Conservation (phyloP, 2,329 filamentous ascomycete genomes). For the Plenodomus lindquistii region DNA sequence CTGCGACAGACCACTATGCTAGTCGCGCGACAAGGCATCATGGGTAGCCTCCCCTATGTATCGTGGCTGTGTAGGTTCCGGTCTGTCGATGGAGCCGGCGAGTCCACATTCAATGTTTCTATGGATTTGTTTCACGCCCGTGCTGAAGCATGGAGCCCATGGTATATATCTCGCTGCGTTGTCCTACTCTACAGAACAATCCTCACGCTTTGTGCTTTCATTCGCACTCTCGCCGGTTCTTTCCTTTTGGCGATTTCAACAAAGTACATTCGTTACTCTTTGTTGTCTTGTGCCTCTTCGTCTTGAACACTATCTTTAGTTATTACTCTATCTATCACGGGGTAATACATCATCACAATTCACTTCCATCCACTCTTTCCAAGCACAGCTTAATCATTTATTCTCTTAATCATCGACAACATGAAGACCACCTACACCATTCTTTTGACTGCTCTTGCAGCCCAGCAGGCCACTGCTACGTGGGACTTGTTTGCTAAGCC, state of each 20-base stretch:
- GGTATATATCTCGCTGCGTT: slow-evolving; percentile 32
- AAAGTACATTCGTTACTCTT: slow-evolving; percentile 46
- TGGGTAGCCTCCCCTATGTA: neutral
- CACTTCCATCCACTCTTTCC: slow-evolving; percentile 25
- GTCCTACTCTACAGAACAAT: slow-evolving; percentile 13
- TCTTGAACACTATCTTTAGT: slow-evolving; percentile 18
- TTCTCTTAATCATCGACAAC: slow-evolving; percentile 30
- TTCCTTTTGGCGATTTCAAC: slow-evolving; percentile 26
- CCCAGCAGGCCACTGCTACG: slow-evolving; percentile 51
- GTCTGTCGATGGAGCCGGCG: slow-evolving; percentile 8
- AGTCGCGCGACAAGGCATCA: slow-evolving; percentile 26
- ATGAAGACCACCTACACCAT: slow-evolving; percentile 52
- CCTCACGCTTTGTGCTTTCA: slow-evolving; percentile 18
- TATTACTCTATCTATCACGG: slow-evolving; percentile 20
- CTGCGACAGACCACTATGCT: neutral
- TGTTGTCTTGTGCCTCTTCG: slow-evolving; percentile 27
- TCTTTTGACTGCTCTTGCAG: slow-evolving; percentile 51
- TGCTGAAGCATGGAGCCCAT: slow-evolving; percentile 6
- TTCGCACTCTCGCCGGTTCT: slow-evolving; percentile 19
- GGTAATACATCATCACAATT: slow-evolving; percentile 11
- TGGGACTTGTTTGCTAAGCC: slow-evolving; percentile 53
- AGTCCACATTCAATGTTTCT: slow-evolving; percentile 26
- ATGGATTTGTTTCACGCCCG: slow-evolving; percentile 28
- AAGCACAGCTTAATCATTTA: slow-evolving; percentile 23
- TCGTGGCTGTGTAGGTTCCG: slow-evolving; percentile 30